A percentile compares a stretch with the other conserved stretches of the same genome.
These are phyloP conservation scores for Populus hybrid DNA, from an alignment of 441 rosid species.

Conservation along the genomic window DNA sequence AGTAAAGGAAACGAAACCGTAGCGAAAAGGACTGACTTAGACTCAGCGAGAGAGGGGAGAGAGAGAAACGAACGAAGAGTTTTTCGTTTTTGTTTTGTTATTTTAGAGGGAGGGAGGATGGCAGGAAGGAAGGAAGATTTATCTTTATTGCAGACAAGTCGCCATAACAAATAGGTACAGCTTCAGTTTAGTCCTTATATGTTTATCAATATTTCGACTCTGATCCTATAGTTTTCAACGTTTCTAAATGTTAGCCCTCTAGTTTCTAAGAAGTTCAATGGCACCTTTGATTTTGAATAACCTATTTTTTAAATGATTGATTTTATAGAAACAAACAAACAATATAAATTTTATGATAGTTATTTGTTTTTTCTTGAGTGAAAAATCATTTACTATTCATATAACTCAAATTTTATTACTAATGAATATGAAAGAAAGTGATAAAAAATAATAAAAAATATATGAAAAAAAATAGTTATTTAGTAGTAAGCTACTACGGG, in stretches of 20 bases:
- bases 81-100: not conserved
- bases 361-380: too few species aligned
- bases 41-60: conserved; percentile 2
- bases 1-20: conserved; percentile 43
- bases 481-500: too few species aligned
- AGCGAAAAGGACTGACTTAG: not conserved
- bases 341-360: too few species aligned
- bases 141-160: not conserved
- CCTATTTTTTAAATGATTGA: too few species aligned
- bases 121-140: not conserved
- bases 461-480: too few species aligned
- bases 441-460: too few species aligned
- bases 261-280: too few species aligned
- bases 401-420: too few species aligned
- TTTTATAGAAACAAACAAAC: too few species aligned
- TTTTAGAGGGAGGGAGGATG: not conserved
- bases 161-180: not conserved
- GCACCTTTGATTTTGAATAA: too few species aligned
- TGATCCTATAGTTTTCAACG: not conserved
- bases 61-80: conserved; percentile 4
- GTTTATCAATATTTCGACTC: not conserved
- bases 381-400: too few species aligned
- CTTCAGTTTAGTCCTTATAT: not conserved
- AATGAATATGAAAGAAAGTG: too few species aligned
- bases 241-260: not conserved